phyloP scores from a whole-genome alignment of 805 yeast species.

The Metschnikowia shivogae region DNA sequence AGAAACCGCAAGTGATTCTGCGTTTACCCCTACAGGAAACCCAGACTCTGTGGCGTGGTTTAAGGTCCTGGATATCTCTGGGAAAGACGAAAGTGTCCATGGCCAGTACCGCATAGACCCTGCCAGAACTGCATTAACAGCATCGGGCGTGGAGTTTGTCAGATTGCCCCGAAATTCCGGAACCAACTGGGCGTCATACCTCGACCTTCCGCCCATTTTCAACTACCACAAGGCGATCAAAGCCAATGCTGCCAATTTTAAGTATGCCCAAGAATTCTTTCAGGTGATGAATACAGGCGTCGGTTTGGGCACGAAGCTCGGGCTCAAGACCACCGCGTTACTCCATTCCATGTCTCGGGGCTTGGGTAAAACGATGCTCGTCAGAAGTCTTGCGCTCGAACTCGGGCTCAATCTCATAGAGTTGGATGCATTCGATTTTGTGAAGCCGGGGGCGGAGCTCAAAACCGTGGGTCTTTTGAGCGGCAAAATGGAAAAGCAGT shows the following conservation, averaged over 20 bases:
- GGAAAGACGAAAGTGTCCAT: slow-evolving; percentile 19
- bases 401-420: slow-evolving; percentile 65
- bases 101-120: slow-evolving; percentile 63
- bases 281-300: slow-evolving; percentile 55
- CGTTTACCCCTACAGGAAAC: slow-evolving; percentile 52
- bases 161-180: slow-evolving; percentile 31
- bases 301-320: slow-evolving; percentile 25
- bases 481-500: slow-evolving; percentile 66
- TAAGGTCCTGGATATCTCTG: slow-evolving; percentile 52
- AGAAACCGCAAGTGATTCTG: slow-evolving; percentile 13
- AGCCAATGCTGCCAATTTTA: slow-evolving; percentile 27
- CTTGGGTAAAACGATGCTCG: slow-evolving; percentile 71
- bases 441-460: slow-evolving; percentile 66
- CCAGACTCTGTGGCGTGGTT: slow-evolving; percentile 86
- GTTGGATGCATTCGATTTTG: slow-evolving; percentile 63
- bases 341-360: slow-evolving; percentile 68
- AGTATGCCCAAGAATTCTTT: slow-evolving; percentile 47
- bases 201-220: slow-evolving; percentile 40
- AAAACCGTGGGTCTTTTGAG: slow-evolving; percentile 74
- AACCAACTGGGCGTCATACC: slow-evolving; percentile 46
- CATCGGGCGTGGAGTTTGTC: slow-evolving; percentile 53
- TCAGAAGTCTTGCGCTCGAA: slow-evolving; percentile 49
- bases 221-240: slow-evolving; percentile 25
- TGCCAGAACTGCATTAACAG: slow-evolving; percentile 61
- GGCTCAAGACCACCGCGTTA: slow-evolving; percentile 58